Percentiles rank a stretch among this genome's conserved stretches.
phyloP scores from a whole-genome alignment of 805 yeast species.

The Nakazawaea anatomiae region DNA sequence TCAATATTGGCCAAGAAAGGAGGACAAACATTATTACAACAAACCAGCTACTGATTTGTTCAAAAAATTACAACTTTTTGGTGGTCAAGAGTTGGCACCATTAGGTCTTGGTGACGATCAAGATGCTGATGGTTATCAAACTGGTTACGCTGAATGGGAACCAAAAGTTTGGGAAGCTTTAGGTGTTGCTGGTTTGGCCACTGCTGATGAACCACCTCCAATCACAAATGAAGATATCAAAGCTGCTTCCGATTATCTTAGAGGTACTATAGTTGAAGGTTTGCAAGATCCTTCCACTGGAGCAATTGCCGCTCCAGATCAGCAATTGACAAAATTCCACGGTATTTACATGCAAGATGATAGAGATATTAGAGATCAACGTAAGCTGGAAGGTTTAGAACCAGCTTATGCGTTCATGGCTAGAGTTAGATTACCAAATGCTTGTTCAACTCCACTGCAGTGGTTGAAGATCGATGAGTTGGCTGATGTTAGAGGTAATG shows the following conservation, averaged over 20 bases:
- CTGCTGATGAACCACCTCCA: slow-evolving; percentile 85
- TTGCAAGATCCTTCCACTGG: slow-evolving; percentile 79
- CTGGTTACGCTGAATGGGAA: slow-evolving; percentile 90
- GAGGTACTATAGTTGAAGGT: slow-evolving; percentile 92
- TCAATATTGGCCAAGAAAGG: slow-evolving; percentile 95
- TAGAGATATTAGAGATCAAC: slow-evolving; percentile 89
- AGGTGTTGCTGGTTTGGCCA: slow-evolving; percentile 77
- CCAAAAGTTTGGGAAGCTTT: slow-evolving; percentile 78
- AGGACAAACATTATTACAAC: slow-evolving; percentile 89
- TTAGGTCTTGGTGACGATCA: slow-evolving; percentile 95
- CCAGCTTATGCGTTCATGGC: slow-evolving; percentile 98
- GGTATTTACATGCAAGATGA: slow-evolving; percentile 99
- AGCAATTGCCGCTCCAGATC: slow-evolving; percentile 84
- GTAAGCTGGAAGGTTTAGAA: slow-evolving; percentile 88
- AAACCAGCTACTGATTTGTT: slow-evolving; percentile 78
- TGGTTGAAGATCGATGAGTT: slow-evolving; percentile 84
- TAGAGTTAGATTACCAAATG: slow-evolving; percentile 92
- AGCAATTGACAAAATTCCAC: slow-evolving; percentile 93
- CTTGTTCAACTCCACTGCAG: slow-evolving; percentile 80
- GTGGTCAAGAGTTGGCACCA: slow-evolving; percentile 67
- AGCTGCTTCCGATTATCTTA: slow-evolving; percentile 73
- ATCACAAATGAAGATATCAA: slow-evolving; percentile 96
- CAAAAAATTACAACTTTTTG: slow-evolving; percentile 59
- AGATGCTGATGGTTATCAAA: slow-evolving; percentile 91
- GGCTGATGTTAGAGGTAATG: slow-evolving; percentile 80